Base-by-base conservation (phyloP, 2,329 filamentous ascomycete species). In the Phialophora macrospora region DNA sequence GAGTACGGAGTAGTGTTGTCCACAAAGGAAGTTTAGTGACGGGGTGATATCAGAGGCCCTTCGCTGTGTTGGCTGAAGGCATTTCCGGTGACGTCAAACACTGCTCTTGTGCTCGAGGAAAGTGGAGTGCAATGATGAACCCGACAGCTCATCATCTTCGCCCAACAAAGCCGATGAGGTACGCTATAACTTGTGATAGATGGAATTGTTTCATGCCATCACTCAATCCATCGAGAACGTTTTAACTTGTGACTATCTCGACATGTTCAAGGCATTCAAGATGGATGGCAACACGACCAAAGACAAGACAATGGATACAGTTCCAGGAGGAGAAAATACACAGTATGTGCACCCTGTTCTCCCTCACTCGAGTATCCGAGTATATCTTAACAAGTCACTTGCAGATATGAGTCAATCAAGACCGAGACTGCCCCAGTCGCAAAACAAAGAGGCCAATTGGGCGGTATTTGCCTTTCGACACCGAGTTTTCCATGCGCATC, bases 391-490 rank as follows among this genome's bases (percentile, higher is more conserved):
- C 55, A 20, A 14, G n/a, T 26, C 57, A n/a, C 28, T 30, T 44
- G 3, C 62, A 86, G 84, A 76, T 88, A 89, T 75, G 87, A 88
- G 77, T 84, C 81, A 57, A 81, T 82, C 59, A 75, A 83, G 57
- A 81, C 79, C n/a, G 79, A 83, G 61, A 81, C 79, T 2, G 70
- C 81, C 17, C 80, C 82, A 0, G 82, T 82, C 59, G 75, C 77
- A 17, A 88, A 86, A 70, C 80, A 84, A 64, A 79, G 80, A 26
- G 87, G 87, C 6, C 85, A 88, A 73, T 73, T 89, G 30, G 83
- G 84, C 66, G 77, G 85, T 86, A 44, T 60, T 49, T 9, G 57
- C 20, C 22, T 69, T 34, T 46, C 46, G 20, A 44, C 17, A n/a
- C 38, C 38, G 38, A 44, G 38, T 44, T 44, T 17, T n/a, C 38